These are phyloP conservation scores for Gautieria morchelliformis DNA, from an alignment of 768 basidiomycete genomes.

Conservation along the genomic window DNA sequence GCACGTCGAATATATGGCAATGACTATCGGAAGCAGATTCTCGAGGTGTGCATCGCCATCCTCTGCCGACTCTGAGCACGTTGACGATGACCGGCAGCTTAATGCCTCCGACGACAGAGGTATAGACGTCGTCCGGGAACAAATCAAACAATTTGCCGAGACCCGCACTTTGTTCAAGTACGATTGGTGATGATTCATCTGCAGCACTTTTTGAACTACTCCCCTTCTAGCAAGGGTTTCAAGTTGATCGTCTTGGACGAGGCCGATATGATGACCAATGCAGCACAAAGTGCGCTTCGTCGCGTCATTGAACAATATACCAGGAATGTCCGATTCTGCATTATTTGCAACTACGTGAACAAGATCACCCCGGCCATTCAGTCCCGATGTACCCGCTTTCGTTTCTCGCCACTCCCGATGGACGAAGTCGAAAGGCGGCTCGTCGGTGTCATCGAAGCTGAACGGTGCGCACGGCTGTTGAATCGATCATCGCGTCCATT, in stretches of 20 bases:
- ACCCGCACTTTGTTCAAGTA: conserved; percentile 67
- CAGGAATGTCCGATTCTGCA: conserved; percentile 97
- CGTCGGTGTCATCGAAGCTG: conserved; percentile 66
- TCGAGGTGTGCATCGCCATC: conserved; percentile 50
- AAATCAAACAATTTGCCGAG: conserved; percentile 97
- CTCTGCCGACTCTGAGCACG: not conserved
- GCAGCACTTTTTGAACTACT: not conserved
- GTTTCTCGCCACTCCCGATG: conserved; percentile 89
- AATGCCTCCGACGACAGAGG: conserved; percentile 98
- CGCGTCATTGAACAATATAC: conserved; percentile 99
- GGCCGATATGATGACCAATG: conserved; percentile 99
- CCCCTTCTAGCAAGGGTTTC: conserved; percentile 71
- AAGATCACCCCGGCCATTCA: conserved; percentile 98
- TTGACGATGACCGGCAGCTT: conserved; percentile 38
- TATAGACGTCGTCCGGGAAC: conserved; percentile 96
- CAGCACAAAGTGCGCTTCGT: conserved; percentile 92
- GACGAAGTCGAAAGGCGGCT: conserved; percentile 79
- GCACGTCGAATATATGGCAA: conserved; percentile 89
- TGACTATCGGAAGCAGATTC: conserved; percentile 81
- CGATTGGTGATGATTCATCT: conserved; percentile 7
- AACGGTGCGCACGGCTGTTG: conserved; percentile 49
- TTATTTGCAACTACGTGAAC: conserved; percentile 99
- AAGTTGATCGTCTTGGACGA: conserved; percentile 98
- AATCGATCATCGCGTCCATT: not conserved
- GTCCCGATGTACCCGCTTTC: conserved; percentile 94